Evolutionary conservation across 768 basidiomycete species (phyloP).

Genomic region (Coprinopsis strossmayeri): DNA sequence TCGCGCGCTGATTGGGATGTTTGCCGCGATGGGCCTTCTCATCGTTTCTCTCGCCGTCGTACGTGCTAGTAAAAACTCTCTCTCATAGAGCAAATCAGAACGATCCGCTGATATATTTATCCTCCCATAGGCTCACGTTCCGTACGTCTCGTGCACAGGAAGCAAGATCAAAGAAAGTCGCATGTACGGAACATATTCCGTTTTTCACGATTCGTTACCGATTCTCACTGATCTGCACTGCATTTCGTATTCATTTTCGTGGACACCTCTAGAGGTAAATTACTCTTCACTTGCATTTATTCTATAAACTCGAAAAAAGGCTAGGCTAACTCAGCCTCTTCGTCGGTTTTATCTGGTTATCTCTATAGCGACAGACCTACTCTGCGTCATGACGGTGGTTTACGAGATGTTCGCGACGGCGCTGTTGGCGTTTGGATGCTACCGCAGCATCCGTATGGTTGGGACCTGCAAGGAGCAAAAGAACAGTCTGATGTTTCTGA

Average conservation of each 20-base stretch:
- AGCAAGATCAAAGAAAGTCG: conserved; percentile 2
- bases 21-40: neutral
- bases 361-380: conserved; percentile 3
- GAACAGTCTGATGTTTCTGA: conserved; percentile 5
- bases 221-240: no score
- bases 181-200: neutral
- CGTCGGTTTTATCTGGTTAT: no score
- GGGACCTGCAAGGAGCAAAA: neutral
- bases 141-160: conserved; percentile 7
- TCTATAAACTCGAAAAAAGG: no score
- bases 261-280: no score
- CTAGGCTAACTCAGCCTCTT: no score
- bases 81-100: no score
- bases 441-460: neutral
- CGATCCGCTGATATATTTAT: neutral
- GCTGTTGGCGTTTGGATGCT: conserved; percentile 3
- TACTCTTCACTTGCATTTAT: no score
- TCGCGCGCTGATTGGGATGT: conserved; percentile 1
- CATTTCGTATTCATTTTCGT: neutral
- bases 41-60: conserved; percentile 3
- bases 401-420: conserved; percentile 5
- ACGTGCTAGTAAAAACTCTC: neutral
- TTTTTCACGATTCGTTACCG: neutral
- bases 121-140: conserved; percentile 3
- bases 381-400: conserved; percentile 7